Conservation (phyloP, 768 basidiomycete species). For the Coprinopsis strossmayeri region DNA sequence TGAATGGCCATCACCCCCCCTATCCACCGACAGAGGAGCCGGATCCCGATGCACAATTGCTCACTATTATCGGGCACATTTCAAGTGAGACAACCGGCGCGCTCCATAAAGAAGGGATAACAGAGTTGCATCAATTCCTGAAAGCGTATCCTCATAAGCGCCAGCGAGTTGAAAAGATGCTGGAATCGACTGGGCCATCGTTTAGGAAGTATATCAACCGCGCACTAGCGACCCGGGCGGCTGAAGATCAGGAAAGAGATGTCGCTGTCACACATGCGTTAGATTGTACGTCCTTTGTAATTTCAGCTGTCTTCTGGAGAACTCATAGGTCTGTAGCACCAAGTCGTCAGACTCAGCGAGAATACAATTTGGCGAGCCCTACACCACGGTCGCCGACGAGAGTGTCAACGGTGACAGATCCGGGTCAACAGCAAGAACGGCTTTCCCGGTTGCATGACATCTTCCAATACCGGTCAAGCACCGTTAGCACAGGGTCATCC, state of each 20-base stretch:
- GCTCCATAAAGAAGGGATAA: slow-evolving; percentile 90
- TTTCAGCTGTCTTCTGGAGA: slow-evolving; percentile 30
- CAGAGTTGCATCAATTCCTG: slow-evolving; percentile 88
- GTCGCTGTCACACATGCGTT: slow-evolving; percentile 80
- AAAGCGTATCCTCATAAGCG: slow-evolving; percentile 86
- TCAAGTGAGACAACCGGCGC: slow-evolving; percentile 86
- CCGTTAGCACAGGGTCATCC: slow-evolving; percentile 40
- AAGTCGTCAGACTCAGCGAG: slow-evolving; percentile 48
- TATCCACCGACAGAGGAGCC: slow-evolving; percentile 64
- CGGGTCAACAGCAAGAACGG: slow-evolving; percentile 49
- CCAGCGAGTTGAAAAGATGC: slow-evolving; percentile 76
- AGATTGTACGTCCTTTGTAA: slow-evolving; percentile 44
- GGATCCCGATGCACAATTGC: slow-evolving; percentile 80
- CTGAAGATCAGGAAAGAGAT: slow-evolving; percentile 76
- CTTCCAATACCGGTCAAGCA: slow-evolving; percentile 78
- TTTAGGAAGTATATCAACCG: slow-evolving; percentile 90
- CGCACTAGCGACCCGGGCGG: slow-evolving; percentile 81
- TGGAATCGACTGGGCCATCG: slow-evolving; percentile 82
- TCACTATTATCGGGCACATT: slow-evolving; percentile 79
- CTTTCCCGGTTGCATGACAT: slow-evolving; percentile 72
- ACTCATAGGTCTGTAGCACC: too few relatives aligned
- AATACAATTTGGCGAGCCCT: slow-evolving; percentile 26
- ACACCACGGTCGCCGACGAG: slow-evolving; percentile 20
- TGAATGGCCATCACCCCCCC: slow-evolving; percentile 40
- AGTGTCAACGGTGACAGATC: slow-evolving; percentile 19